These are phyloP conservation scores for Fusarium neocosmosporiellum DNA, from an alignment of 2,329 filamentous ascomycete genomes.

Conservation along the genomic window DNA sequence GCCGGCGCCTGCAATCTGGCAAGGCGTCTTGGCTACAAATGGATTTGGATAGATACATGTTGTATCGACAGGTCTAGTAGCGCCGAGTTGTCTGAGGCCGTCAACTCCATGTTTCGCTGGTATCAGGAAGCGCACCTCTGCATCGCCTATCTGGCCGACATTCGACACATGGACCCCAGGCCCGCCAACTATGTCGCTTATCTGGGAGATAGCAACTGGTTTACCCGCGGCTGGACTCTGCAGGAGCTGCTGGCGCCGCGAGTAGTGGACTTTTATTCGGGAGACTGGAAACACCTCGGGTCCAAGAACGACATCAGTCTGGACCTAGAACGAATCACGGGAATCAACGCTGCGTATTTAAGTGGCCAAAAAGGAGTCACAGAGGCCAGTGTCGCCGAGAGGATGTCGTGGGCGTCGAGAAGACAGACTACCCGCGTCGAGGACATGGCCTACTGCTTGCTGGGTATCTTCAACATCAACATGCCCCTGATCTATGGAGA, in stretches of 20 bases:
- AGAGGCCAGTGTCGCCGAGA: conserved; percentile 1
- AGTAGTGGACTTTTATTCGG: background rate
- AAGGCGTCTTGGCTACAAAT: background rate
- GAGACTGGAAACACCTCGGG: background rate
- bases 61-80: background rate
- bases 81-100: background rate
- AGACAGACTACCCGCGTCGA: conserved; percentile 4
- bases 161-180: background rate
- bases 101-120: conserved; percentile 4
- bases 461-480: conserved; percentile 13
- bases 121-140: background rate
- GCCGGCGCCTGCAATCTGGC: background rate
- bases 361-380: background rate
- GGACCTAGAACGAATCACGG: background rate
- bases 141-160: background rate
- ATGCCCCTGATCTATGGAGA: conserved; percentile 19
- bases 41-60: conserved; percentile 2
- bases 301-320: background rate
- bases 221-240: background rate
- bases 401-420: conserved; percentile 11
- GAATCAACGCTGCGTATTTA: background rate
- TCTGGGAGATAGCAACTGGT: background rate
- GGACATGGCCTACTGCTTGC: conserved; percentile 7
- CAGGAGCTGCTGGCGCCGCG: background rate
- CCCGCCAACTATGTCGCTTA: background rate